Conservation (phyloP, 352 stramenopile genomes). For the Phytophthora tentaculata region DNA sequence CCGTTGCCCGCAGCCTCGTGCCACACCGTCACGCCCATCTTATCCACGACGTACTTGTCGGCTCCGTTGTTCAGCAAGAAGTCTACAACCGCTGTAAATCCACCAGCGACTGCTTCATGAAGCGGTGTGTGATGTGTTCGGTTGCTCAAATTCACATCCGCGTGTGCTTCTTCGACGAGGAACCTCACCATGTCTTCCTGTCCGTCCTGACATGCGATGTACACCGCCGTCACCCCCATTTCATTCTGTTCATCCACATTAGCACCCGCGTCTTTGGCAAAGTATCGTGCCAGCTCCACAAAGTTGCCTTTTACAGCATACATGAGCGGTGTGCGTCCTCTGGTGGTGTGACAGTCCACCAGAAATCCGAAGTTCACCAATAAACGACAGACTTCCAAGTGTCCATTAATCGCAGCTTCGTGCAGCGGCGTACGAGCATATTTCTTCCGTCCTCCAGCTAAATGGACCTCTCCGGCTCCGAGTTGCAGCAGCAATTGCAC, state of each 20-base stretch:
- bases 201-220: slow-evolving; percentile 67
- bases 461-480: slow-evolving; percentile 64
- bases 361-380: slow-evolving; percentile 67
- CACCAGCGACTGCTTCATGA: slow-evolving; percentile 71
- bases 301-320: slow-evolving; percentile 76
- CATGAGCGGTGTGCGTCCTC: slow-evolving; percentile 77
- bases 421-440: slow-evolving; percentile 79
- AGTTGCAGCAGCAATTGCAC: slow-evolving; percentile 51
- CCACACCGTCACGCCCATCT: slow-evolving; percentile 84
- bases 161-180: slow-evolving; percentile 46
- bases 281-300: slow-evolving; percentile 48
- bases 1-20: slow-evolving; percentile 78
- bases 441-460: slow-evolving; percentile 63
- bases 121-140: slow-evolving; percentile 69
- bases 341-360: slow-evolving; percentile 82
- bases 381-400: slow-evolving; percentile 53
- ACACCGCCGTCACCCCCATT: slow-evolving; percentile 79
- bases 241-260: slow-evolving; percentile 83
- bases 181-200: slow-evolving; percentile 53
- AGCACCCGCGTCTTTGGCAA: slow-evolving; percentile 52
- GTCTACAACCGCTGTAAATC: slow-evolving; percentile 48
- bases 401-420: slow-evolving; percentile 72
- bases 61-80: slow-evolving; percentile 67
- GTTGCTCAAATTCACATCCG: slow-evolving; percentile 67
- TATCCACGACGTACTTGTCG: slow-evolving; percentile 68